phyloP scores from a whole-genome alignment of 768 basidiomycete species.

The Solioccasus polychromus region DNA sequence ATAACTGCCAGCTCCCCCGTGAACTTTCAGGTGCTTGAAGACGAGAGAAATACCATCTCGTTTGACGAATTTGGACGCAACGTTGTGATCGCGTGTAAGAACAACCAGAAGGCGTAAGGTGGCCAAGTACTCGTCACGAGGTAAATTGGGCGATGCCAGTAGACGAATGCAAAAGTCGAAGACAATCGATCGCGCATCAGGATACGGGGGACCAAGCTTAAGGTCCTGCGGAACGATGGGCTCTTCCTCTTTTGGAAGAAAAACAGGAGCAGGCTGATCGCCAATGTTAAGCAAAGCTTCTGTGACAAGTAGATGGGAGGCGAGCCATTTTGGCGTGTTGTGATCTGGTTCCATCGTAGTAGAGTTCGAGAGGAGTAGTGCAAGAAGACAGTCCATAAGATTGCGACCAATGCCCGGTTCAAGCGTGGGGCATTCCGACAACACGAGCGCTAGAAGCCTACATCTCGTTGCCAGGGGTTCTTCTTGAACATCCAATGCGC shows the following conservation, averaged over 20 bases:
- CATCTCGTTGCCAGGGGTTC: constrained; percentile 78
- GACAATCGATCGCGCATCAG: constrained; percentile 59
- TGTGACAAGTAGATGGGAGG: constrained; percentile 78
- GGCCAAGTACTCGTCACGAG: constrained; percentile 80
- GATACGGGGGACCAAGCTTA: constrained; percentile 56
- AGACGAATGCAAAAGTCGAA: constrained; percentile 77
- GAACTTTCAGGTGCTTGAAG: constrained; percentile 62
- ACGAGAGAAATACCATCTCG: constrained; percentile 60
- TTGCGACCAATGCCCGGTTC: constrained; percentile 52
- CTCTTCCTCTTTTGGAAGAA: constrained; percentile 70
- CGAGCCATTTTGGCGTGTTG: constrained; percentile 78
- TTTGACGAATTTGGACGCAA: constrained; percentile 67
- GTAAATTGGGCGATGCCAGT: constrained; percentile 59
- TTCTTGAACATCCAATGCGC: constrained; percentile 67
- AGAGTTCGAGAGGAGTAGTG: constrained; percentile 59
- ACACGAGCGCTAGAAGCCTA: constrained; percentile 79
- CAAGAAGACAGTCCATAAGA: constrained; percentile 68
- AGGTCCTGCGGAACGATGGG: constrained; percentile 51
- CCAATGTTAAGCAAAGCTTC: constrained; percentile 79
- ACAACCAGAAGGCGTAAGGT: constrained; percentile 80
- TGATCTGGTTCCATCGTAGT: constrained; percentile 50
- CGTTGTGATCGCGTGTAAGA: constrained; percentile 68
- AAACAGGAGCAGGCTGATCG: constrained; percentile 65
- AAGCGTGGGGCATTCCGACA: constrained; percentile 69
- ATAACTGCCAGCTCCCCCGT: constrained; percentile 64